Percentiles rank a stretch among this genome's conserved stretches.
These are phyloP conservation scores for Hamiltosporidium magnivora DNA, from an alignment of 371 early-diverging fungal species.

Conservation along the genomic window DNA sequence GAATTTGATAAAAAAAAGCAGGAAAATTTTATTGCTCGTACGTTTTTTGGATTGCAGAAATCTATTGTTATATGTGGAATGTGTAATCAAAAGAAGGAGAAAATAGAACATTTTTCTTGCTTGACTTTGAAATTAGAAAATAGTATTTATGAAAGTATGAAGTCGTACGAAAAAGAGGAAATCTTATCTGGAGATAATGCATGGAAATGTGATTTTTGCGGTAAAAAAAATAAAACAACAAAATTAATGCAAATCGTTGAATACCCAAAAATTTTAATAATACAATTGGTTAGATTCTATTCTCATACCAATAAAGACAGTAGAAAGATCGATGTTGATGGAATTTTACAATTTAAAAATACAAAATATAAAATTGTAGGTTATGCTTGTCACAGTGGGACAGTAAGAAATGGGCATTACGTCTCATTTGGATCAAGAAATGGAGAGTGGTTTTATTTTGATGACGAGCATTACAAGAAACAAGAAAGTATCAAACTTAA, in stretches of 20 bases:
- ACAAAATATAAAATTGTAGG: conserved; percentile 14
- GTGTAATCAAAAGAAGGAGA: conserved; percentile 2
- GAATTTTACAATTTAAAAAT: conserved; percentile 3
- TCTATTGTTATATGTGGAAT: conserved; percentile 4
- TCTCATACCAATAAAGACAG: conserved; percentile 19
- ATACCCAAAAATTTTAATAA: conserved; percentile 17
- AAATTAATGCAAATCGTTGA: conserved; percentile 14
- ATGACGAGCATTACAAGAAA: conserved; percentile 20
- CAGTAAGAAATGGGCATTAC: conserved; percentile 36
- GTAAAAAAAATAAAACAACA: neutral
- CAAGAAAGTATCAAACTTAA: neutral
- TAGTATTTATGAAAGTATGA: neutral
- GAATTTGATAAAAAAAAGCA: neutral
- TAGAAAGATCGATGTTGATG: conserved; percentile 13
- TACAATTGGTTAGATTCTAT: conserved; percentile 36
- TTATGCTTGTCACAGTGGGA: conserved; percentile 30
- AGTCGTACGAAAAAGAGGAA: conserved; percentile 2
- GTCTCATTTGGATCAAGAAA: conserved; percentile 20
- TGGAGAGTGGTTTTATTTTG: conserved; percentile 27
- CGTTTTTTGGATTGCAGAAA: conserved; percentile 22
- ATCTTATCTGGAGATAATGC: neutral
- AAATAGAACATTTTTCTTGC: neutral
- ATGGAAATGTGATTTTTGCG: conserved; percentile 9
- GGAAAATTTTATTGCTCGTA: conserved; percentile 14
- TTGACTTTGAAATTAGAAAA: conserved; percentile 1